Base-by-base conservation (phyloP, 305 asterid genomes). In the Fraxinus nigra region DNA sequence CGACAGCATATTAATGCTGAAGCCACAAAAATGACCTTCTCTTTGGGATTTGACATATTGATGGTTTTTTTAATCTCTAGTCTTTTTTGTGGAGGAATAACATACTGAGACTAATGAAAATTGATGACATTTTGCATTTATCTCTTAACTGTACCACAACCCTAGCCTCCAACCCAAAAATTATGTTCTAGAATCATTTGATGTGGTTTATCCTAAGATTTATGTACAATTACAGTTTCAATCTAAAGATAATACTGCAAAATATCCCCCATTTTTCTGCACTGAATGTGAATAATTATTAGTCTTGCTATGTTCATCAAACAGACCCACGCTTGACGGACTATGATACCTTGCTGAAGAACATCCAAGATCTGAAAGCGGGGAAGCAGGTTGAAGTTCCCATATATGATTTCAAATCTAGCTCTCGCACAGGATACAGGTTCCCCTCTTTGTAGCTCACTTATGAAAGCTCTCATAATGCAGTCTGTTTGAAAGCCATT, bases 261-360 rank as follows among this genome's bases (percentile, higher is more conserved):
- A 33, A 34, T 34, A 72, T 72, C 30, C 28, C 28, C 48, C 76
- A 6, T 34, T 33, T 34, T 7, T 34, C 48, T 33, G 34, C 26
- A 20, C 43, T 59, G 75, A 59, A 75, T 16, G 78, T 88, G 82
- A 80, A 54, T 79, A 72, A 77, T 59, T 82, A 43, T 82, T 82
- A 46, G 74, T 32, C 40, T 69, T 69, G 38, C 24, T 70, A 20
- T 81, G 51, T 84, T 81, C 88, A 81, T 86, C 72, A 73, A 84
- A 82, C 94, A 97, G 99, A 97, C 82, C 99, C 99, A 82, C 97
- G 99, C 79, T 88, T 97, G 92, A 97, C 99, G 75, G 99, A 97
- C 91, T 97, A 97, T 78, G 97, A 97, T 24, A 93, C 98, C 65
- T 88, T 97, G 91, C 91, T 97, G 65, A 84, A 89, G 85, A 97